These are phyloP conservation scores for Phytophthora chlamydospora DNA, from an alignment of 352 stramenopile genomes.

Conservation along the genomic window DNA sequence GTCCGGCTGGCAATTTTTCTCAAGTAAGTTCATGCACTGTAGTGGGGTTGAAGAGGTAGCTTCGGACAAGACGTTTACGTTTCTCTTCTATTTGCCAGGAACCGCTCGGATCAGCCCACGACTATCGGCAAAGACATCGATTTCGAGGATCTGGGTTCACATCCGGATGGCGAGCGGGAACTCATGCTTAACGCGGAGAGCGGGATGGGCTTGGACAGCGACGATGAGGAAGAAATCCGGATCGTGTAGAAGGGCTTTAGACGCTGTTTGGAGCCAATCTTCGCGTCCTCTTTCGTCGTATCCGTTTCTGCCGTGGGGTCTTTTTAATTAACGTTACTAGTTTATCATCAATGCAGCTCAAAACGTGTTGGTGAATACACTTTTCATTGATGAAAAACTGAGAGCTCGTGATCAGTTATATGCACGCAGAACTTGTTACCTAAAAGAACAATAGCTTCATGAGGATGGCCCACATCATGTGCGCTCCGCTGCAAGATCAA, in stretches of 20 bases:
- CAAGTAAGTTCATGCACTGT: slow-evolving; percentile 47
- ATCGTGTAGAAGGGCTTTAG: slow-evolving; percentile 37
- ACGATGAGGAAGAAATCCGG: slow-evolving; percentile 38
- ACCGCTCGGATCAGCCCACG: slow-evolving; percentile 53
- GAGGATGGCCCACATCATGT: slow-evolving; percentile 84
- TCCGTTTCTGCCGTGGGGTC: slow-evolving; percentile 18
- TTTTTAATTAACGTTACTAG: slow-evolving; percentile 18
- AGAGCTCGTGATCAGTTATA: slow-evolving; percentile 27
- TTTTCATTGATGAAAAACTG: slow-evolving; percentile 16
- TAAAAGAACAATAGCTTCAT: slow-evolving; percentile 92
- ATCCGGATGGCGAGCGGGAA: slow-evolving; percentile 52
- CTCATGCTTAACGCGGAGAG: slow-evolving; percentile 59
- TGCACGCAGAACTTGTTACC: slow-evolving; percentile 23
- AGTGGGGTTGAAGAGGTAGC: neutral
- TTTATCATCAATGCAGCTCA: slow-evolving; percentile 29
- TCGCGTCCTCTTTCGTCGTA: slow-evolving; percentile 12
- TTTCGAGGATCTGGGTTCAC: slow-evolving; percentile 50
- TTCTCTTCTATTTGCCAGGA: slow-evolving; percentile 32
- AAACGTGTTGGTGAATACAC: neutral
- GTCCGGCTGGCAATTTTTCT: slow-evolving; percentile 84
- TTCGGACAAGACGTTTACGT: neutral
- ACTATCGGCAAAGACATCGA: slow-evolving; percentile 69
- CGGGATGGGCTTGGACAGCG: slow-evolving; percentile 43
- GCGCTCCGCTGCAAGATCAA: slow-evolving; percentile 53
- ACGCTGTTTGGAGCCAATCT: slow-evolving; percentile 4